These are phyloP conservation scores for Phoma sp. DNA, from an alignment of 2,329 filamentous ascomycete species.

Conservation along the genomic window DNA sequence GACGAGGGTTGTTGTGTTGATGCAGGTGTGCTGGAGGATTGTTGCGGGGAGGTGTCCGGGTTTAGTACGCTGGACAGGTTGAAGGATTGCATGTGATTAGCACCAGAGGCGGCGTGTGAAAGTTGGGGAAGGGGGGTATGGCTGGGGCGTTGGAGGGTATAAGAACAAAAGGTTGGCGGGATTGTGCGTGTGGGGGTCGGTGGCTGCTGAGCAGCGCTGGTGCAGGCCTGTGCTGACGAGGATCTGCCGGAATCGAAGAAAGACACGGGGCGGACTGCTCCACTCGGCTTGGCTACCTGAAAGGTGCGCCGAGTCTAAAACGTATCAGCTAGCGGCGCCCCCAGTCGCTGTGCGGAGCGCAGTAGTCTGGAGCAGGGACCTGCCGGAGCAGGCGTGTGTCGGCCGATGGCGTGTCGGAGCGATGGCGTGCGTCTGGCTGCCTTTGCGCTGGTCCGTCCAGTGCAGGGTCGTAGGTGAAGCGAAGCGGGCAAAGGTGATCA, in stretches of 20 bases:
- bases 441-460: slow-evolving; percentile 11
- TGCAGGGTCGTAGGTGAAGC: slow-evolving; percentile 15
- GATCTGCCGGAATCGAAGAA: slow-evolving; percentile 44
- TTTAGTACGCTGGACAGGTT: slow-evolving; percentile 49
- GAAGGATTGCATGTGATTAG: slow-evolving; percentile 51
- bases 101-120: slow-evolving; percentile 45
- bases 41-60: slow-evolving; percentile 35
- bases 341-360: slow-evolving; percentile 23
- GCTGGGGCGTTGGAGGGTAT: slow-evolving; percentile 49
- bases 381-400: slow-evolving; percentile 17
- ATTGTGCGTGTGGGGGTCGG: slow-evolving; percentile 40
- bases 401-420: slow-evolving; percentile 23
- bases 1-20: slow-evolving; percentile 21
- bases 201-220: slow-evolving; percentile 29
- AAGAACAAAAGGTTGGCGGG: slow-evolving; percentile 32
- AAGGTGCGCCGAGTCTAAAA: slow-evolving; percentile 29
- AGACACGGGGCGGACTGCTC: slow-evolving; percentile 24
- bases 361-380: slow-evolving; percentile 22
- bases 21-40: slow-evolving; percentile 11
- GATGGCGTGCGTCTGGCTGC: slow-evolving; percentile 31
- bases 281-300: slow-evolving; percentile 34
- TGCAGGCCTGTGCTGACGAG: slow-evolving; percentile 40
- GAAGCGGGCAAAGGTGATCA: slow-evolving; percentile 7
- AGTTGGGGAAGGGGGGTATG: slow-evolving; percentile 45
- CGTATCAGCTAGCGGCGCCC: slow-evolving; percentile 32